Evolutionary conservation across 345 rosid species (phyloP).

Genomic region (Rhodamnia argentea): DNA sequence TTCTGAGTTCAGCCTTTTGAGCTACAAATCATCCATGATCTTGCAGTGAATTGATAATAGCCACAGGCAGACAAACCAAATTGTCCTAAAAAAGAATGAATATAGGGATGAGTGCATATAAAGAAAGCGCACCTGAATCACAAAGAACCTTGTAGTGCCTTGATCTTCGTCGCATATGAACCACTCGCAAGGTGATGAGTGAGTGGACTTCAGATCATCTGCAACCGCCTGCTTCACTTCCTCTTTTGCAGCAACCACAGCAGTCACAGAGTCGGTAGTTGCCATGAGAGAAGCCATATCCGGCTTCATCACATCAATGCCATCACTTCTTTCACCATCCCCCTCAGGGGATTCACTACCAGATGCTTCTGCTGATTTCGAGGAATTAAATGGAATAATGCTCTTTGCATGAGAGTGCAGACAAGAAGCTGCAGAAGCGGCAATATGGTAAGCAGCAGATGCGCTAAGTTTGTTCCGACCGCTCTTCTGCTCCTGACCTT

Average conservation of each 20-base stretch:
- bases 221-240: slow-evolving; percentile 98
- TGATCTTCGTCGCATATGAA: slow-evolving; percentile 81
- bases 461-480: slow-evolving; percentile 32
- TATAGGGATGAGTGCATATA: neutral
- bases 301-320: slow-evolving; percentile 19
- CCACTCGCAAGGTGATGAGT: slow-evolving; percentile 91
- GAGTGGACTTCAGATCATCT: slow-evolving; percentile 65
- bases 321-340: slow-evolving; percentile 8
- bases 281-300: slow-evolving; percentile 67
- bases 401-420: slow-evolving; percentile 56
- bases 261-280: slow-evolving; percentile 91
- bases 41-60: neutral
- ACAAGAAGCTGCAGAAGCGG: slow-evolving; percentile 86
- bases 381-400: slow-evolving; percentile 49
- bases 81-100: neutral
- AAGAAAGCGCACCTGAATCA: slow-evolving; percentile 57
- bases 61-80: neutral
- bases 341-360: slow-evolving; percentile 7
- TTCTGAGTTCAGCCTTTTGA: neutral
- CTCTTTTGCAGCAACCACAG: slow-evolving; percentile 92
- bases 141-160: slow-evolving; percentile 67
- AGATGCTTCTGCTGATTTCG: slow-evolving; percentile 10
- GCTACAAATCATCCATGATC: neutral
- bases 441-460: slow-evolving; percentile 66
- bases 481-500: slow-evolving; percentile 20